Conservation (phyloP, 495 filamentous ascomycete genomes). For the Elasticomyces elasticus region DNA sequence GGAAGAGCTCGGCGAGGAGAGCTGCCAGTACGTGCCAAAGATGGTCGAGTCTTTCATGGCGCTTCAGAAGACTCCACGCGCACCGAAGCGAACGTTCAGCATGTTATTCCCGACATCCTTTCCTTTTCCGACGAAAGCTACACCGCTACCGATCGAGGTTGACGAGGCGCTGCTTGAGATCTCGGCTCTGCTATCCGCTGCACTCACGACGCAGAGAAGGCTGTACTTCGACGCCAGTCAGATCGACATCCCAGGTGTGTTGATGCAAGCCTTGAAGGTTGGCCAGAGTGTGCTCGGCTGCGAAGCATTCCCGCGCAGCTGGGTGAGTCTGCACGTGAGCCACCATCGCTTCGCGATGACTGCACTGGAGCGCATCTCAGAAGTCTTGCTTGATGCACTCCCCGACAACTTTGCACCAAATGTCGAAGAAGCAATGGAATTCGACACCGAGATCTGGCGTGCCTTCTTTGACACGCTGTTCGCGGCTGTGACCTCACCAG, state of each 20-base stretch:
- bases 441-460: slow-evolving; percentile 90
- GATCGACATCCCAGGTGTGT: slow-evolving; percentile 61
- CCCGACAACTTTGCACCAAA: slow-evolving; percentile 69
- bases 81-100: slow-evolving; percentile 60
- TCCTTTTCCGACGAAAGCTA: slow-evolving; percentile 70
- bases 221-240: slow-evolving; percentile 54
- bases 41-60: slow-evolving; percentile 80
- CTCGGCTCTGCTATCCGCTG: slow-evolving; percentile 74
- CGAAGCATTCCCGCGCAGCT: slow-evolving; percentile 78
- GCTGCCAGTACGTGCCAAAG: slow-evolving; percentile 81
- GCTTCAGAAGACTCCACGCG: slow-evolving; percentile 53
- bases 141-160: slow-evolving; percentile 52
- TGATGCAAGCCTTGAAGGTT: slow-evolving; percentile 67
- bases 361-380: slow-evolving; percentile 71
- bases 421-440: slow-evolving; percentile 84
- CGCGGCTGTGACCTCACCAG: slow-evolving; percentile 77
- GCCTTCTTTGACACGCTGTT: slow-evolving; percentile 82
- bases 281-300: slow-evolving; percentile 82
- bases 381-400: slow-evolving; percentile 64
- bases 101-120: slow-evolving; percentile 83
- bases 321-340: slow-evolving; percentile 90
- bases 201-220: slow-evolving; percentile 55
- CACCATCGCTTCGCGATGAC: slow-evolving; percentile 88
- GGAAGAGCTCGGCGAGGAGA: slow-evolving; percentile 63
- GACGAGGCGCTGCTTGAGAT: slow-evolving; percentile 88